Base-by-base conservation (phyloP, 495 filamentous ascomycete species). In the Aspergillus cristatus region DNA sequence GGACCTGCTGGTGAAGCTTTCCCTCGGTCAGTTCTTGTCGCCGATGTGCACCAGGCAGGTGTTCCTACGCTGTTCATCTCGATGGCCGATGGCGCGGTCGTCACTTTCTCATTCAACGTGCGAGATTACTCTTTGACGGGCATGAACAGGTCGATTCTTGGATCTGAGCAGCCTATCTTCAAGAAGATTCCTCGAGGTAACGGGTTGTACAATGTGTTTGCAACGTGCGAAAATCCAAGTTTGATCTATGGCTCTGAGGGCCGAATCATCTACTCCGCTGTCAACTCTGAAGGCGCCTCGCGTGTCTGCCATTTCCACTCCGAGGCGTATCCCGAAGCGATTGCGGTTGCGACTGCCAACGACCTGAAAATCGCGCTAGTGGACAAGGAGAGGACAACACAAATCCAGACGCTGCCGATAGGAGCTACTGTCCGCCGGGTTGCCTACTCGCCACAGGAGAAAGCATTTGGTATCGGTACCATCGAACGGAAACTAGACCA, bases 51-150 rank as follows among this genome's bases (percentile, higher is more conserved):
- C 11, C 54, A 56, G 10, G 54, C 70, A 18, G 67, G 65, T 38
- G 72, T 75, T 12, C 79, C 86, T 1, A 94, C 82, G 0, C 63
- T 99, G 2, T 87, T 99, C 42, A 68, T 94, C 17, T 83, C 88
- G n/a, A 86, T 95, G 79, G 86, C 90, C 14, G 90, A 96, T 59
- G 91, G 91, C 16, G 84, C 82, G 47, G 83, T 99, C 7, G 73
- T 91, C 33, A 94, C 83, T 1, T 99, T 89, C 56, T 71, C 74
- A 25, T 64, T 93, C n/a, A 70, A 86, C 25, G 49, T 68, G 0
- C 28, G 49, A 0, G 69, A 74, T 29, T 70, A 72, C 43, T 57
- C 71, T 5, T 62, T 97, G 7, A 81, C 77, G 0, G 69, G 73
- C 2, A 80, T 79, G 51, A 94, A 86, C 54, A 84, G 77, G 47